These are phyloP conservation scores for Cornus florida DNA, from an alignment of 148 eudicot genomes.

Conservation along the genomic window DNA sequence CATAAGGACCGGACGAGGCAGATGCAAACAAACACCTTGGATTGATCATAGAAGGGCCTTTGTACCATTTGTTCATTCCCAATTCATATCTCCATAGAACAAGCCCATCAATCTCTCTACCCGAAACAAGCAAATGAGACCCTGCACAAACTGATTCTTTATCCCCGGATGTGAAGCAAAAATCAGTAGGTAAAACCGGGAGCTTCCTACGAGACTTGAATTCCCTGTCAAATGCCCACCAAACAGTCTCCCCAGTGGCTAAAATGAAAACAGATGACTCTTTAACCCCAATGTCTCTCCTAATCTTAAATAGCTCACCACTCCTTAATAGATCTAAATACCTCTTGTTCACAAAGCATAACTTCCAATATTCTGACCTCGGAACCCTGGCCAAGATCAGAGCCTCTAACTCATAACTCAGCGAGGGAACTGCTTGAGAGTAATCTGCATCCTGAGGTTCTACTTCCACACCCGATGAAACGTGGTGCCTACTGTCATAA, in stretches of 20 bases:
- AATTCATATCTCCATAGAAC: slow-evolving; percentile 64
- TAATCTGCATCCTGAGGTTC: slow-evolving; percentile 64
- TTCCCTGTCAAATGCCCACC: slow-evolving; percentile 54
- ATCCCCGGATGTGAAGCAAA: slow-evolving; percentile 43
- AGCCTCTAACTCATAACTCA: slow-evolving; percentile 47
- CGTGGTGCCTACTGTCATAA: not conserved
- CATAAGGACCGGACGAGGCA: slow-evolving; percentile 53
- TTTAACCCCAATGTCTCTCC: slow-evolving; percentile 40
- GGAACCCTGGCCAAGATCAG: slow-evolving; percentile 44
- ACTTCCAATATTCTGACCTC: slow-evolving; percentile 37
- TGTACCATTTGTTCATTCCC: slow-evolving; percentile 52
- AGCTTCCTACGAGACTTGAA: slow-evolving; percentile 33
- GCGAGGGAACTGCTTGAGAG: slow-evolving; percentile 23
- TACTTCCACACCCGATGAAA: slow-evolving; percentile 12
- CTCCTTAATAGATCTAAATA: slow-evolving; percentile 29
- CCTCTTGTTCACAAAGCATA: slow-evolving; percentile 32
- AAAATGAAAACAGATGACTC: slow-evolving; percentile 58
- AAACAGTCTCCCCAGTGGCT: slow-evolving; percentile 44
- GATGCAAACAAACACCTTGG: slow-evolving; percentile 84
- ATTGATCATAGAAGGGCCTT: slow-evolving; percentile 55
- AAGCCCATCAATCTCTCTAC: slow-evolving; percentile 48
- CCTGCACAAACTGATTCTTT: slow-evolving; percentile 80
- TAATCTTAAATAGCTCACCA: slow-evolving; percentile 51
- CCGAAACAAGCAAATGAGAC: slow-evolving; percentile 68
- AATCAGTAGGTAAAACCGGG: slow-evolving; percentile 36